Conservation (phyloP, 2,329 filamentous ascomycete species). For the Claviceps quebecensis region DNA sequence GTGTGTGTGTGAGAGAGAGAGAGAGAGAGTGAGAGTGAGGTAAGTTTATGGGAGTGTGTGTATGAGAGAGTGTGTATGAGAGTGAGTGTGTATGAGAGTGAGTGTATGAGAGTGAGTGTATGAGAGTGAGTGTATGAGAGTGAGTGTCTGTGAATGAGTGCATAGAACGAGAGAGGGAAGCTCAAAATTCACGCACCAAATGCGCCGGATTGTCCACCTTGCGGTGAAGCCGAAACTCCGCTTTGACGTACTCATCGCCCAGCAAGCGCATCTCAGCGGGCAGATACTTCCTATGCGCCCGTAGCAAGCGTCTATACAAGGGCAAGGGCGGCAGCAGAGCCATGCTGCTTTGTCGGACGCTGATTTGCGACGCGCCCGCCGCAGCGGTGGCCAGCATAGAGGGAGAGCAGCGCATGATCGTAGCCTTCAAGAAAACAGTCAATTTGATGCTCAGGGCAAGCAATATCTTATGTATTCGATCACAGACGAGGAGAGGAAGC, state of each 20-base stretch:
- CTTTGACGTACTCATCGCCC: conserved; percentile 86
- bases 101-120: too few relatives aligned
- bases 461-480: neutral
- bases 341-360: conserved; percentile 29
- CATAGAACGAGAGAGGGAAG: too few relatives aligned
- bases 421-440: too few relatives aligned
- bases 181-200: conserved; percentile 42
- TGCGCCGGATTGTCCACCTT: conserved; percentile 82
- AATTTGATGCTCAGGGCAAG: neutral
- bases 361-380: conserved; percentile 11
- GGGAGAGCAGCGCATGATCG: conserved; percentile 11
- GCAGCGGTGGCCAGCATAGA: conserved; percentile 17
- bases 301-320: conserved; percentile 75
- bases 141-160: too few relatives aligned
- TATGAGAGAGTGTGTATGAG: too few relatives aligned
- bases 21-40: too few relatives aligned
- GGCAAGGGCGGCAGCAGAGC: conserved; percentile 77
- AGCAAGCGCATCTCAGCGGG: conserved; percentile 62
- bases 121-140: too few relatives aligned
- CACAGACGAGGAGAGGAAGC: too few relatives aligned
- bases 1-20: too few relatives aligned
- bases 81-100: too few relatives aligned
- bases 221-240: conserved; percentile 76
- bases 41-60: too few relatives aligned
- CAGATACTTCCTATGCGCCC: conserved; percentile 71